Base-by-base conservation (phyloP, 1,284 basidiomycete genomes). In the Anthracocystis walkeri region DNA sequence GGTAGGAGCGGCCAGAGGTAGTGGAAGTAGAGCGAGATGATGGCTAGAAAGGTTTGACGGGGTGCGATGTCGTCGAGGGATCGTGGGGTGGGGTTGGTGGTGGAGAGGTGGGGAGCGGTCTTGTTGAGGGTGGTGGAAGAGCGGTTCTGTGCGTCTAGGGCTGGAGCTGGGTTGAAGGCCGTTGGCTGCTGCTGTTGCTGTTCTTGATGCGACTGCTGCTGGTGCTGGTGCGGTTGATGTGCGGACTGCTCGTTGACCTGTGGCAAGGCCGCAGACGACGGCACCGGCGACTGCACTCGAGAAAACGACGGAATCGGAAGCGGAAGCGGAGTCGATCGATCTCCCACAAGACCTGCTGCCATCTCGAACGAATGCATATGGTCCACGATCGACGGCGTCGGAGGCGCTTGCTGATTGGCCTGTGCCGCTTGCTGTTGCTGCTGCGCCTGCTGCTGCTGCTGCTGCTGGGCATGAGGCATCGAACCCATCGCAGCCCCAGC, bases 51-150 rank as follows among this genome's bases (percentile, higher is more conserved):
- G 1, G 73, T 78, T 61, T 76, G 73, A 23, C 76, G 60, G 3
- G 76, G 78, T 2, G 78, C 78, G 33, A 80, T 62, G 53, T 80
- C 75, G 54, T 78, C 76, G 16, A 80, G 59, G 38, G 65, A 78
- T 46, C 76, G 63, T 2, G 78, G 78, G 41, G 41, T 53, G 2
- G 65, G 55, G 4, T 4, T 29, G 29, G 29, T 29, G 29, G 29
- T 8, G n/a, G n/a, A n/a, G n/a, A n/a, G n/a, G n/a, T n/a, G n/a
- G n/a, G n/a, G n/a, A n/a, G 41, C 55, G 18, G 7, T n/a, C 38
- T 59, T 68, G 40, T 31, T 51, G 29, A 50, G 23, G 31, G 38
- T 40, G 18, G 40, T 21, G 10, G 33, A 21, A 5, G 44, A 20
- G 23, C 29, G 42, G 12, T 14, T 11, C 2, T 33, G 33, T 27